A percentile compares a stretch with the other conserved stretches of the same genome.
phyloP scores from a whole-genome alignment of 768 basidiomycete genomes.

The Postia placenta region DNA sequence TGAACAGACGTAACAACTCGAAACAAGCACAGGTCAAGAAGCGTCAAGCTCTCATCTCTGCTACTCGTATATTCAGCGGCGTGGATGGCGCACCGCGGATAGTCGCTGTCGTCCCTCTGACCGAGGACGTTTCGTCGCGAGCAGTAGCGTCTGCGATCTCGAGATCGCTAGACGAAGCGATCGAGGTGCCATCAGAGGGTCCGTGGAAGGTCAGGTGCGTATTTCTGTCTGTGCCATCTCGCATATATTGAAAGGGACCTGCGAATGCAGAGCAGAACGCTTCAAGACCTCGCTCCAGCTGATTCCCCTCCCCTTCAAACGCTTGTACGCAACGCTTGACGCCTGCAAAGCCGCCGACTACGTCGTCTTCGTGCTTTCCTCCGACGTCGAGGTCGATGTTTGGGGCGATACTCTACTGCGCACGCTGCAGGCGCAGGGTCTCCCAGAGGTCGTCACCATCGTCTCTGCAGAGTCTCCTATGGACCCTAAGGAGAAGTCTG shows the following conservation, averaged over 20 bases:
- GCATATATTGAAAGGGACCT: too few relatives aligned
- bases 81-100: conserved; percentile 78
- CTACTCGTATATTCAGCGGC: conserved; percentile 74
- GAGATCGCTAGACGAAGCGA: conserved; percentile 48
- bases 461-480: conserved; percentile 44
- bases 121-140: conserved; percentile 52
- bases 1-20: conserved; percentile 78
- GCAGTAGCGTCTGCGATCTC: conserved; percentile 53
- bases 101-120: conserved; percentile 83
- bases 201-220: conserved; percentile 66
- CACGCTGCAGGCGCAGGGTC: conserved; percentile 84
- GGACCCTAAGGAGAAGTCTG: conserved; percentile 57
- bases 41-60: conserved; percentile 57
- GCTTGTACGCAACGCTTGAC: conserved; percentile 75
- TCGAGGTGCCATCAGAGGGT: conserved; percentile 47
- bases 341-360: conserved; percentile 88
- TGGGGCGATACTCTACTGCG: conserved; percentile 88
- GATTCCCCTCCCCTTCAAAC: conserved; percentile 65
- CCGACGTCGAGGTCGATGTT: conserved; percentile 71
- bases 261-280: conserved; percentile 61
- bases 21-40: conserved; percentile 79
- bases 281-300: conserved; percentile 93
- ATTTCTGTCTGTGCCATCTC: too few relatives aligned
- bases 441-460: conserved; percentile 77
- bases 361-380: conserved; percentile 78